Base-by-base conservation (phyloP, 2,329 filamentous ascomycete genomes). In the Neonectria coccinea region DNA sequence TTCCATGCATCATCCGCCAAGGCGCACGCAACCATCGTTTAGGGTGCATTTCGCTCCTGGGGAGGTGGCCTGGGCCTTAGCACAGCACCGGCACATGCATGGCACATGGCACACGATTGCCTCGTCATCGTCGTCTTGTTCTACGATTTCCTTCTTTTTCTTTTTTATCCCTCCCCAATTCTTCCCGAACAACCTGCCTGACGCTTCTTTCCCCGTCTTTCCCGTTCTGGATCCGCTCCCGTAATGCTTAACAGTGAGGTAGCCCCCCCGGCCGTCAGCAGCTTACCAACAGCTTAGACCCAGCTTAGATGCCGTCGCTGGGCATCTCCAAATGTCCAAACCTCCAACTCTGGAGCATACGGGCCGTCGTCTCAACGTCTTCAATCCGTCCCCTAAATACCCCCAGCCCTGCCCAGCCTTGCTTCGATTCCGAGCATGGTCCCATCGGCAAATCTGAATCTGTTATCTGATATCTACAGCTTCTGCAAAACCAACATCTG, bases 271-370 rank as follows among this genome's bases (percentile, higher is more conserved):
- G 55, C 60, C 63, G 69, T 69, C 69, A 68, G 67, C 64, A 61
- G 71, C 71, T 73, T 61, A 73, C 69, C 73, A 73, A 73, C 69
- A 39, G 53, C 44, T 62, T 62, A 71, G 69, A 69, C 64, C 73
- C 69, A 39, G 53, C 44, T 62, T 62, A 71, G 69, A 69, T 62
- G 67, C 64, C 67, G 66, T 67, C 55, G 47, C 52, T 57, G 59
- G 41, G 47, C 47, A 45, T 47, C 29, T 42, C 53, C 45, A 48
- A 50, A 25, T 45, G 39, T 14, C 51, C 22, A 41, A 18, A 25
- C 42, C 48, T 25, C 31, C 29, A 42, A 18, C 36, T 14, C 52
- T 39, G 44, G 33, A 50, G 33, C 45, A 58, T 48, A 63, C 57
- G 60, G 54, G 29, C 60, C 59, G 41, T 51, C 31, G 50, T 56